These are phyloP conservation scores for Thielaviopsis musarum DNA, from an alignment of 2,329 filamentous ascomycete genomes.

Conservation along the genomic window DNA sequence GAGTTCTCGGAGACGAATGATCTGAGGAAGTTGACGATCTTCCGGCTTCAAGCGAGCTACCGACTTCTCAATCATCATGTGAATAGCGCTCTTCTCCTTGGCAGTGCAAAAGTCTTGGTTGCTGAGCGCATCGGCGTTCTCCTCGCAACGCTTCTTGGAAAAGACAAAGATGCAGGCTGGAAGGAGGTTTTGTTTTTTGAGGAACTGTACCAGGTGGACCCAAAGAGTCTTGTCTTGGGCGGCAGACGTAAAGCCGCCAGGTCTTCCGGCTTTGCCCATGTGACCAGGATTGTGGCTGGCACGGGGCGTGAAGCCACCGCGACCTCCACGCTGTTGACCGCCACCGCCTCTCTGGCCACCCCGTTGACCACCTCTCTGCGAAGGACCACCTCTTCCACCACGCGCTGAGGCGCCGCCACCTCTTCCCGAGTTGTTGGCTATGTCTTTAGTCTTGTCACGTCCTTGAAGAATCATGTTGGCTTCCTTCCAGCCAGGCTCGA, in stretches of 20 bases:
- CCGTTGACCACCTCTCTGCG: constrained; percentile 22
- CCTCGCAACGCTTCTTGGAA: constrained; percentile 92
- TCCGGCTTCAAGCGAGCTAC: constrained; percentile 81
- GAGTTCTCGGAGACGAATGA: constrained; percentile 70
- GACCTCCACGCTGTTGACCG: constrained; percentile 37
- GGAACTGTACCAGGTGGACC: constrained; percentile 85
- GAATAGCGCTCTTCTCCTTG: constrained; percentile 85
- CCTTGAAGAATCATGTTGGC: constrained; percentile 70
- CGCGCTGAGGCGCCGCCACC: constrained; percentile 19
- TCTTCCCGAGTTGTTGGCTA: neutral
- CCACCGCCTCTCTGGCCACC: constrained; percentile 21
- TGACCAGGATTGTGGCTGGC: constrained; percentile 56
- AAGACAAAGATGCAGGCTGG: constrained; percentile 97
- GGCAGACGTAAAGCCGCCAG: constrained; percentile 71
- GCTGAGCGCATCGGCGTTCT: constrained; percentile 86
- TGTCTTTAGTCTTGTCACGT: constrained; percentile 45
- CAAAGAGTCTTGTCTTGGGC: constrained; percentile 93
- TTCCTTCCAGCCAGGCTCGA: constrained; percentile 88
- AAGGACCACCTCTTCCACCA: constrained; percentile 9
- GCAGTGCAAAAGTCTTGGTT: constrained; percentile 93
- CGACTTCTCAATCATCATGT: constrained; percentile 95
- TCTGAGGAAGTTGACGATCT: constrained; percentile 80
- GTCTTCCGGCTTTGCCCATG: constrained; percentile 74
- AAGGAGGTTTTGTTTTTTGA: constrained; percentile 72
- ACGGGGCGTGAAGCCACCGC: constrained; percentile 34